These are phyloP conservation scores for Scheffersomyces ergatensis DNA, from an alignment of 805 yeast species.

Conservation along the genomic window DNA sequence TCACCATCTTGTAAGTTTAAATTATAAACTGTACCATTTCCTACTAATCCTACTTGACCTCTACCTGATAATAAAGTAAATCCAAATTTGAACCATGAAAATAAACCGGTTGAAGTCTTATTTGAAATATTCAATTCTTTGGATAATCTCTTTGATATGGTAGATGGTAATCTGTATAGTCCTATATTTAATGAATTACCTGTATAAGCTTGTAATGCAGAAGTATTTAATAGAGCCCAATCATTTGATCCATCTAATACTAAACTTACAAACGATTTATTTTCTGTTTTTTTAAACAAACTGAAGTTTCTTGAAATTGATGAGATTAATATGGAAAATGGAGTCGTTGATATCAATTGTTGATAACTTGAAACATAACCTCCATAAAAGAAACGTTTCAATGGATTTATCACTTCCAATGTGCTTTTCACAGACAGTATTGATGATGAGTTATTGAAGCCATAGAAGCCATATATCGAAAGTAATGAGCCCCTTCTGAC, in stretches of 20 bases:
- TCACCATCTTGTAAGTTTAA: constrained; percentile 45
- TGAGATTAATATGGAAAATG: constrained; percentile 43
- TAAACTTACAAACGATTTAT: constrained; percentile 43
- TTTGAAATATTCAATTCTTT: constrained; percentile 15
- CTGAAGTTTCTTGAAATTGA: constrained; percentile 23
- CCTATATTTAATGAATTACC: constrained; percentile 50
- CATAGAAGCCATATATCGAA: constrained; percentile 40
- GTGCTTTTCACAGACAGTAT: constrained; percentile 17
- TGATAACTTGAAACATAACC: constrained; percentile 46
- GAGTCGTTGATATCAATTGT: constrained; percentile 45
- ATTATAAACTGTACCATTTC: constrained; percentile 53
- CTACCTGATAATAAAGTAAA: constrained; percentile 54
- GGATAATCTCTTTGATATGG: constrained; percentile 31
- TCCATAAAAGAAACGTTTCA: constrained; percentile 45
- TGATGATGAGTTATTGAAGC: constrained; percentile 15
- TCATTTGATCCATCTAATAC: constrained; percentile 57
- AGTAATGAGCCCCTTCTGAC: constrained; percentile 49
- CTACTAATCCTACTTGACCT: constrained; percentile 54
- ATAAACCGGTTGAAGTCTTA: constrained; percentile 40
- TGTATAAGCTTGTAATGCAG: constrained; percentile 48
- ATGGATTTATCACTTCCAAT: constrained; percentile 32
- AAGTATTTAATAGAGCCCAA: constrained; percentile 55
- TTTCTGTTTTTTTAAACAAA: constrained; percentile 13
- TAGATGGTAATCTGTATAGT: constrained; percentile 36
- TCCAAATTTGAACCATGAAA: constrained; percentile 33